phyloP scores from a whole-genome alignment of 352 stramenopile genomes.

The Pythium phragmiticola region DNA sequence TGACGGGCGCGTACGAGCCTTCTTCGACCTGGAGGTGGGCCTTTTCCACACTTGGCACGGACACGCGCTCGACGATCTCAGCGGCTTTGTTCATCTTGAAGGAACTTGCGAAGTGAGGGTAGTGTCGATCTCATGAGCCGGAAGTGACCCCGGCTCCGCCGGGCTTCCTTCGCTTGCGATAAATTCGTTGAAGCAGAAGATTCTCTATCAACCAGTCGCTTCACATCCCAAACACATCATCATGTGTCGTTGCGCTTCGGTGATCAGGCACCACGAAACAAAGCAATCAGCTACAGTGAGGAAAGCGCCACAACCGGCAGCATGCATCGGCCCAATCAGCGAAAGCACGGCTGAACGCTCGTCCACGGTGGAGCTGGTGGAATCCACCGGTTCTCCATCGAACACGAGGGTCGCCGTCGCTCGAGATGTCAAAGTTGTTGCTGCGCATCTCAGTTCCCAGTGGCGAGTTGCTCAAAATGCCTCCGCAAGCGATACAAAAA shows the following conservation, averaged over 20 bases:
- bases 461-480: constrained; percentile 11
- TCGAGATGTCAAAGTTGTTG: constrained; percentile 19
- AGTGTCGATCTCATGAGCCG: background rate
- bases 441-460: constrained; percentile 7
- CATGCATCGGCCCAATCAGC: constrained; percentile 12
- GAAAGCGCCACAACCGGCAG: background rate
- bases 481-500: background rate
- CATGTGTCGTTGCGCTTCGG: no score
- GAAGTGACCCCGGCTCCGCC: background rate
- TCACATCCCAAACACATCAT: background rate
- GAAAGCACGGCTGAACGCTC: background rate
- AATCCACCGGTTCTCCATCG: background rate
- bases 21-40: constrained; percentile 23
- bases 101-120: constrained; percentile 23
- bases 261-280: no score
- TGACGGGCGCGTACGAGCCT: constrained; percentile 15
- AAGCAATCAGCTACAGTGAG: no score
- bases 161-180: no score
- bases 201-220: background rate
- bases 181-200: background rate
- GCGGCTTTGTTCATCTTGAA: constrained; percentile 27
- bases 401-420: background rate
- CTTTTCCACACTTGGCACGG: constrained; percentile 18
- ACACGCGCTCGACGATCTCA: constrained; percentile 28
- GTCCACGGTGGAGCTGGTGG: background rate